Conservation (phyloP, 352 stramenopile species). For the Phytophthora citricola region DNA sequence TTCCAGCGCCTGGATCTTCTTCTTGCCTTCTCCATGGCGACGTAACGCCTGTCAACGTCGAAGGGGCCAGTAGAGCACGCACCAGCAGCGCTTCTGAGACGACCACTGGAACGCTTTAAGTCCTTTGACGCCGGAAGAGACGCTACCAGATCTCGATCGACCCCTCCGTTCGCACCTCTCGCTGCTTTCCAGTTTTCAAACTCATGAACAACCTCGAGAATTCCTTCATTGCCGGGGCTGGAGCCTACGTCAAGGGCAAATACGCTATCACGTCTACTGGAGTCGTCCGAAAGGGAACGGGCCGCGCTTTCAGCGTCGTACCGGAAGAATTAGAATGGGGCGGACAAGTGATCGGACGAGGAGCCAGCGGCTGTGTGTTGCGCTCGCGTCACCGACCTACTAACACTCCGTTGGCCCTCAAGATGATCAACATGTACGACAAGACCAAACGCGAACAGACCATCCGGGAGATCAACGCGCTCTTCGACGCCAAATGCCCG, state of each 20-base stretch:
- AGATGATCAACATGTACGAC: conserved; percentile 92
- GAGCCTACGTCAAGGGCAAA: conserved; percentile 83
- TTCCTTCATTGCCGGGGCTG: conserved; percentile 74
- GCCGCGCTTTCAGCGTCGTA: conserved; percentile 79
- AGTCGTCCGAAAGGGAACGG: conserved; percentile 83
- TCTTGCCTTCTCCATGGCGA: conserved; percentile 19
- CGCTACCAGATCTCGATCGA: conserved; percentile 41
- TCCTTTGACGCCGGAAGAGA: conserved; percentile 29
- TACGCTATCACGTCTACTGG: conserved; percentile 83
- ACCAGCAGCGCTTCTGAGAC: conserved; percentile 24
- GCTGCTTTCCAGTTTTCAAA: not conserved
- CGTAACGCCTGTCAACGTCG: conserved; percentile 41
- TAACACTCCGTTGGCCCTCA: conserved; percentile 83
- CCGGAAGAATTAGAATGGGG: conserved; percentile 83
- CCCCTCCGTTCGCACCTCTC: conserved; percentile 11
- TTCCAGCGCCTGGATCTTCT: conserved; percentile 17
- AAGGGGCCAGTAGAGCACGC: conserved; percentile 35
- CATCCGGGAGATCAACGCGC: conserved; percentile 89
- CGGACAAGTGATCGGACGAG: conserved; percentile 75
- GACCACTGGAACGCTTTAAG: conserved; percentile 17
- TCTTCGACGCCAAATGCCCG: conserved; percentile 84
- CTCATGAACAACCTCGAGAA: conserved; percentile 75
- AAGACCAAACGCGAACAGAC: conserved; percentile 88
- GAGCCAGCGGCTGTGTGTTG: conserved; percentile 75
- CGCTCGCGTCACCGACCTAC: conserved; percentile 71